These are phyloP conservation scores for Ambrosiella beaveri DNA, from an alignment of 2,329 filamentous ascomycete genomes.

Conservation along the genomic window DNA sequence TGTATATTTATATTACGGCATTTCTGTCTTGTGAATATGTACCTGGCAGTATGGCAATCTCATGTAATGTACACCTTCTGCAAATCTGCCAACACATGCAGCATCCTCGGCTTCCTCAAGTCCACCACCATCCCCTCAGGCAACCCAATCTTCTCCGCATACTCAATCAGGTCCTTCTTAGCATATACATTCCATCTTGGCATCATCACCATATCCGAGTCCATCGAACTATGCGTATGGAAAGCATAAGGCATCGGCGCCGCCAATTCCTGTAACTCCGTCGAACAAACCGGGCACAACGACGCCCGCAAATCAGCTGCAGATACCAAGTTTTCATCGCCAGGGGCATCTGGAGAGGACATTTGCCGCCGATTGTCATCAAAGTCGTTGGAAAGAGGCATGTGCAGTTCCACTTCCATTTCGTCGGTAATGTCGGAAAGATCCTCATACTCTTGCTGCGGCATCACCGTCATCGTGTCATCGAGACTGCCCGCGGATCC, in stretches of 20 bases:
- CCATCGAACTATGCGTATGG: constrained; percentile 85
- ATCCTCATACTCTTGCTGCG: too few species aligned
- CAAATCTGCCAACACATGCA: constrained; percentile 47
- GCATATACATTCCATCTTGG: constrained; percentile 83
- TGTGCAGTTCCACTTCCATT: too few species aligned
- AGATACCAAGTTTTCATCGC: not conserved
- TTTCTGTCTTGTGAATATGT: not conserved
- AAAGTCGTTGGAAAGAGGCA: too few species aligned
- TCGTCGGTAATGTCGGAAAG: too few species aligned
- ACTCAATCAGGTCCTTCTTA: constrained; percentile 50
- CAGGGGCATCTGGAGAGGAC: too few species aligned
- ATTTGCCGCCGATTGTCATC: too few species aligned
- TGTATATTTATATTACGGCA: not conserved
- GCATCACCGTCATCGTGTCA: too few species aligned
- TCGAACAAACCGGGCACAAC: constrained; percentile 90
- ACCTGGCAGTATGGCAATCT: not conserved
- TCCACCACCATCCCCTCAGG: constrained; percentile 31
- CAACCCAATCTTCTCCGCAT: constrained; percentile 59
- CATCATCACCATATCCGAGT: constrained; percentile 68
- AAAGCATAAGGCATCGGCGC: constrained; percentile 82
- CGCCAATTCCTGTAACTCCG: constrained; percentile 83
- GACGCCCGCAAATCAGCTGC: constrained; percentile 13
- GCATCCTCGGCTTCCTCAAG: constrained; percentile 63
- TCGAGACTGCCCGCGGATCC: too few species aligned
- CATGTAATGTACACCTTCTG: constrained; percentile 87